Conservation (phyloP, 1,139 yeast genomes). For the Ogataea hybrid region DNA sequence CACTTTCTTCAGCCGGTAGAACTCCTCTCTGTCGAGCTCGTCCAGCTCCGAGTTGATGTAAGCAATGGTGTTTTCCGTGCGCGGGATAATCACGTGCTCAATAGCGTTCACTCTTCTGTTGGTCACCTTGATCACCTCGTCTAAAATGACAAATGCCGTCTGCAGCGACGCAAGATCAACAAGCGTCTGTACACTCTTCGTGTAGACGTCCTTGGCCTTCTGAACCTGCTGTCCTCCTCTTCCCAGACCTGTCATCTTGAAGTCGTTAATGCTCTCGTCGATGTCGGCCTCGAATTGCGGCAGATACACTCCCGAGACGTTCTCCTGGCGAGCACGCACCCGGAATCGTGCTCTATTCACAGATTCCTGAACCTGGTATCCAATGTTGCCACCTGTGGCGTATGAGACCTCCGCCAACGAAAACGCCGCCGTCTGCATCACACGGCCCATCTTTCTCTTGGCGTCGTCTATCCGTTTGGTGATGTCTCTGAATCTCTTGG, state of each 20-base stretch:
- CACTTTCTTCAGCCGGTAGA: constrained; percentile 92
- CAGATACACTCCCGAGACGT: constrained; percentile 91
- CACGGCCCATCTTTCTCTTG: constrained; percentile 95
- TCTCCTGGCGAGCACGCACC: constrained; percentile 90
- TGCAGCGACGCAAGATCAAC: constrained; percentile 94
- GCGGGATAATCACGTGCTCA: constrained; percentile 96
- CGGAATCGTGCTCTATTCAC: constrained; percentile 89
- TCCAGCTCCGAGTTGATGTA: constrained; percentile 94
- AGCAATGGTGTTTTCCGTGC: constrained; percentile 93
- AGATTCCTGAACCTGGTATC: constrained; percentile 92
- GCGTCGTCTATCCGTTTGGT: constrained; percentile 94
- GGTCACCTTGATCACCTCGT: constrained; percentile 96
- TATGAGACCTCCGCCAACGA: constrained; percentile 96
- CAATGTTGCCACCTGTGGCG: constrained; percentile 90
- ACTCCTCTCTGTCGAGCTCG: constrained; percentile 97
- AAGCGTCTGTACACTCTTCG: constrained; percentile 92
- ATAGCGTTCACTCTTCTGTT: constrained; percentile 98
- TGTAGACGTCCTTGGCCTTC: constrained; percentile 87
- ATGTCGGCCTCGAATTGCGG: constrained; percentile 89
- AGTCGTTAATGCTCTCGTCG: constrained; percentile 84
- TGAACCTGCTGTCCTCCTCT: constrained; percentile 99
- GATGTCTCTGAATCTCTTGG: constrained; percentile 94
- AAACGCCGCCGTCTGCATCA: constrained; percentile 98
- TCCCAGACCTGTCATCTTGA: constrained; percentile 94
- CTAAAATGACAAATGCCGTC: constrained; percentile 93